Conservation (phyloP, 2,329 filamentous ascomycete species). For the Ceratocystis eucalypticola region DNA sequence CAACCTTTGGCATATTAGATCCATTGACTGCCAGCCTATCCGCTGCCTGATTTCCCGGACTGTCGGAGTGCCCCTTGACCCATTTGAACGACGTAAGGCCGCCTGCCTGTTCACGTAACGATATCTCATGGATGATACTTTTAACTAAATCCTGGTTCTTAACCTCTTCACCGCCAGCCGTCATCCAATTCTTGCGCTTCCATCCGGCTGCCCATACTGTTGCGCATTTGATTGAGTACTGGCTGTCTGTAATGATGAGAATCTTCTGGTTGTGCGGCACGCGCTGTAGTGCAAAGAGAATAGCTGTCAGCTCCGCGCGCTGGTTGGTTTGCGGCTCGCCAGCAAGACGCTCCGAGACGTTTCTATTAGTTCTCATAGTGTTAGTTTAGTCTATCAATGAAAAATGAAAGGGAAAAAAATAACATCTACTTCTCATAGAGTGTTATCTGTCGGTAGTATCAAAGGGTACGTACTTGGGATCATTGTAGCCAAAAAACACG, state of each 20-base stretch:
- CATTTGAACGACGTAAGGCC: slow-evolving; percentile 61
- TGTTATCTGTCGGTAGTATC: background rate
- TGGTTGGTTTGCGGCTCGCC: slow-evolving; percentile 81
- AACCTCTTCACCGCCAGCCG: slow-evolving; percentile 53
- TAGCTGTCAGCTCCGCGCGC: slow-evolving; percentile 83
- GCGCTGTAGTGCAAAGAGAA: slow-evolving; percentile 68
- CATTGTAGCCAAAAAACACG: slow-evolving; percentile 46
- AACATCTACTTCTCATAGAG: background rate
- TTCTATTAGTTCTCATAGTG: slow-evolving; percentile 28
- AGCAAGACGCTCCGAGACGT: slow-evolving; percentile 60
- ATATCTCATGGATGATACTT: slow-evolving; percentile 55
- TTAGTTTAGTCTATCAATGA: background rate
- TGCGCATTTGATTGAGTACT: slow-evolving; percentile 80
- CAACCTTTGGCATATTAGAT: slow-evolving; percentile 24
- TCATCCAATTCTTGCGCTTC: slow-evolving; percentile 65
- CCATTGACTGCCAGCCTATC: slow-evolving; percentile 57
- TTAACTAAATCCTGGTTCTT: slow-evolving; percentile 79
- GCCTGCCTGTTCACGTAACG: slow-evolving; percentile 48
- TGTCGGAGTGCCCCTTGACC: slow-evolving; percentile 72
- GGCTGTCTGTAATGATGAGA: slow-evolving; percentile 75
- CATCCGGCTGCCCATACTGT: slow-evolving; percentile 72
- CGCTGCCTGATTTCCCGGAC: slow-evolving; percentile 65
- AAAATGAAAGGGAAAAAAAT: background rate
- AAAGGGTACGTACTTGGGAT: slow-evolving; percentile 34
- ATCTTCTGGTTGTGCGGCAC: slow-evolving; percentile 54